Evolutionary conservation across 495 filamentous ascomycete genomes (phyloP), one percentile per base, ranked within the genome.

Genomic region (Acidiella bohemica): DNA sequence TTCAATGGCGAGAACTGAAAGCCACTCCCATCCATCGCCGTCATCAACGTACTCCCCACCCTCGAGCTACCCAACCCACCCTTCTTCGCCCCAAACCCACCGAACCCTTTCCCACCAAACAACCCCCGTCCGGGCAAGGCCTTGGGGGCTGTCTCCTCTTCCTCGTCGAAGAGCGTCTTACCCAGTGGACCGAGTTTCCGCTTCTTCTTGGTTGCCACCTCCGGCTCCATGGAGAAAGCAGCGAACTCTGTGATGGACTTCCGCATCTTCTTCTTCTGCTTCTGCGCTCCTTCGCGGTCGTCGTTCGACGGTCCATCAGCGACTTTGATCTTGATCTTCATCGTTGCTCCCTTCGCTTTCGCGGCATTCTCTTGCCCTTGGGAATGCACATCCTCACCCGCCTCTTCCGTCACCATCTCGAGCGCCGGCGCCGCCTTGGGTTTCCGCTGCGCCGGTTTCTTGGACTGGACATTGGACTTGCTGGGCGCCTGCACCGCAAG

Each of bases 1-100:
- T 94, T 94, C 40, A 94, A 58, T 5, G 86, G 86, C 26, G 78
- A 84, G 57, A 94, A 92, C 19, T 49, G 41, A 39, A 64, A 64
- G 27, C 59, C 47, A 35, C 47, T 51, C 30, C 47, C 57, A 45
- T 64, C 60, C 28, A 49, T 46, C 12, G 53, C 46, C 46, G 50
- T 63, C 60, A 42, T 70, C 54, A 35, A 16, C 31, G 39, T 6
- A 49, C 47, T 38, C 52, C 44, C 55, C 41, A 39, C 47, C 14
- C 39, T 43, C 10, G 10, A 27, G 26, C 51, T 54, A 26, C 41
- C 38, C 53, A 61, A 35, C 54, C 49, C 31, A 49, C 59, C 14
- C 48, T 47, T 54, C 25, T 50, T 50, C 19, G 42, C 17, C n/a
- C 48, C 41, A 31, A 60, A 49, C 46, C 32, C 45, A 42, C 57